phyloP scores from a whole-genome alignment of 306 rosid species.

The Acacia crassicarpa region DNA sequence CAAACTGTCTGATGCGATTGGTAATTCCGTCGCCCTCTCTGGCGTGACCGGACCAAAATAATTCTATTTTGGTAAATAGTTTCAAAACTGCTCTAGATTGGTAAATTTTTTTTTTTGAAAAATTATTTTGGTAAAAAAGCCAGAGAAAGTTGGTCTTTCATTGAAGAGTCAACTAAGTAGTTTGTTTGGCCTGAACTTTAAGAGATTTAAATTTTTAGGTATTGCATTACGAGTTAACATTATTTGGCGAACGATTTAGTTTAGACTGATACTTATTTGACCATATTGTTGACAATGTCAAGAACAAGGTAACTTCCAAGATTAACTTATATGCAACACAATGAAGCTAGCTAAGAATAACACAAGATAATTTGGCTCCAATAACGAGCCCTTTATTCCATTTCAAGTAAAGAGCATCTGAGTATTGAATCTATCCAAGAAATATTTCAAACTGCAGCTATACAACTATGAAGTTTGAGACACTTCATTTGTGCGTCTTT shows the following conservation, averaged over 20 bases:
- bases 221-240: too few species aligned
- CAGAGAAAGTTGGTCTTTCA: too few species aligned
- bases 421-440: slow-evolving; percentile 1
- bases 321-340: neutral
- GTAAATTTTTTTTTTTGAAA: too few species aligned
- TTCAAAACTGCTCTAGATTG: too few species aligned
- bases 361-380: neutral
- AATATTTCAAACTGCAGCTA: slow-evolving; percentile 11
- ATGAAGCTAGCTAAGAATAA: neutral
- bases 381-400: slow-evolving; percentile 14
- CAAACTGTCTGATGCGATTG: too few species aligned
- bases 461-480: slow-evolving; percentile 30
- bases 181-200: too few species aligned
- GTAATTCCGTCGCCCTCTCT: too few species aligned
- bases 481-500: slow-evolving; percentile 23
- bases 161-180: too few species aligned
- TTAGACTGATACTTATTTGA: neutral
- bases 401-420: neutral
- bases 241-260: neutral
- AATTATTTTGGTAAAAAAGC: too few species aligned
- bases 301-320: neutral
- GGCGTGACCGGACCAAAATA: too few species aligned
- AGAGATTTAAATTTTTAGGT: too few species aligned
- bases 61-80: too few species aligned
- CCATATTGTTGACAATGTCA: neutral